phyloP scores from a whole-genome alignment of 257 asterid genomes.

The Petunia secreta region DNA sequence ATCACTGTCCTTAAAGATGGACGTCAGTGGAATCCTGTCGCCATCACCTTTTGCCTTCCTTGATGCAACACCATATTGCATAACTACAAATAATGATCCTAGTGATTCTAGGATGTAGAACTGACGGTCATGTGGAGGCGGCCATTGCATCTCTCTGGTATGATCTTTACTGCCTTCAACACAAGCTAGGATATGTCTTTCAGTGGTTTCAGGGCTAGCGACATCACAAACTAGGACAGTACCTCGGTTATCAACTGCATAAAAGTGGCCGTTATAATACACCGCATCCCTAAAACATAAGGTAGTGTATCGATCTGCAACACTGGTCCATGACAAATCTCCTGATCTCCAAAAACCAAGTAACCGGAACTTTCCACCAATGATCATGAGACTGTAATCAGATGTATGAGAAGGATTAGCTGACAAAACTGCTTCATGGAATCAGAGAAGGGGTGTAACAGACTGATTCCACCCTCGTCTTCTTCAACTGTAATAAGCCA shows the following conservation, averaged over 20 bases:
- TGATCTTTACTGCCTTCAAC: no score
- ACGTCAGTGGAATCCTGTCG: neutral
- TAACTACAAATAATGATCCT: constrained; percentile 24
- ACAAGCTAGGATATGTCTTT: neutral
- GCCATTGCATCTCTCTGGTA: no score
- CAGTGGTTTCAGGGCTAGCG: neutral
- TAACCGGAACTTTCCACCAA: neutral
- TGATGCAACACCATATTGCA: neutral
- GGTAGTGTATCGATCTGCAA: neutral
- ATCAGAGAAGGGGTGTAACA: constrained; percentile 5
- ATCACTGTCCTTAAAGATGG: no score
- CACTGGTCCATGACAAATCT: constrained; percentile 17
- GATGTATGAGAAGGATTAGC: constrained; percentile 14
- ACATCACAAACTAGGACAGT: neutral
- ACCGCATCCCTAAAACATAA: constrained; percentile 2
- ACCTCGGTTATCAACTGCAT: neutral
- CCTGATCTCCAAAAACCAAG: constrained; percentile 18
- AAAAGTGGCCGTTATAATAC: neutral
- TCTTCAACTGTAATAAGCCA: constrained; percentile 2
- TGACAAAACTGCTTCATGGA: constrained; percentile 10
- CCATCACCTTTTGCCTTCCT: neutral
- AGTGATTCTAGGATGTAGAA: constrained; percentile 21
- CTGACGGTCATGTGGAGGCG: neutral
- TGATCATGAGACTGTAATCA: neutral
- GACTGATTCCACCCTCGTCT: neutral